These are phyloP conservation scores for Saposhnikovia divaricata DNA, from an alignment of 129 eudicot genomes.

Conservation along the genomic window DNA sequence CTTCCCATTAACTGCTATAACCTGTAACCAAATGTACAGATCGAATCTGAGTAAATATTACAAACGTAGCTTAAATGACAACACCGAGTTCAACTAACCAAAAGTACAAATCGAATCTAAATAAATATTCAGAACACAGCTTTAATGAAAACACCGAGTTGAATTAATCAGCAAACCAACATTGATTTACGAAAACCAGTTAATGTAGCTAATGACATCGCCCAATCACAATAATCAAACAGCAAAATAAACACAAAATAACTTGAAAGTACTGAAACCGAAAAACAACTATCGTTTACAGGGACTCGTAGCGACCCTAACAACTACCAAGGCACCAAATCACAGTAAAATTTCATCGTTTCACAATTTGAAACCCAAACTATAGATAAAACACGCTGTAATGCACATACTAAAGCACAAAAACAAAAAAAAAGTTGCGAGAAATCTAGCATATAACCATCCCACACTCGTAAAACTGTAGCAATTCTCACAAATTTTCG, in stretches of 20 bases:
- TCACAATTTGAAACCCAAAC: neutral
- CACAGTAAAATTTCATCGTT: neutral
- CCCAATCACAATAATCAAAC: neutral
- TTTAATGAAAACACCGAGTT: neutral
- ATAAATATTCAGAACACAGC: neutral
- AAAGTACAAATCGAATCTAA: neutral
- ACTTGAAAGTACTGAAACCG: neutral
- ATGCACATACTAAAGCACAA: neutral
- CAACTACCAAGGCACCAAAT: neutral
- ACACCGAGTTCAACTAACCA: constrained; percentile 7
- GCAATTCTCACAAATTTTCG: neutral
- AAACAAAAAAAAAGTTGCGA: no score
- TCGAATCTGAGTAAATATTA: neutral
- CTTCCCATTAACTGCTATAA: constrained; percentile 65
- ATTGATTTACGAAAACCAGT: neutral
- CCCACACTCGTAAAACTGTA: neutral
- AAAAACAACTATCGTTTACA: neutral
- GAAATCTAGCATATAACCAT: no score
- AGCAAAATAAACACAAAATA: neutral
- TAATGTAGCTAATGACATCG: neutral
- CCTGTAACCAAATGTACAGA: constrained; percentile 33
- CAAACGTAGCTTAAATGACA: neutral
- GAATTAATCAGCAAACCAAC: neutral
- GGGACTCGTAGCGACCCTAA: neutral
- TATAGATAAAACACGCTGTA: neutral